Base-by-base conservation (phyloP, 257 asterid genomes). In the Solanum appendiculatum region DNA sequence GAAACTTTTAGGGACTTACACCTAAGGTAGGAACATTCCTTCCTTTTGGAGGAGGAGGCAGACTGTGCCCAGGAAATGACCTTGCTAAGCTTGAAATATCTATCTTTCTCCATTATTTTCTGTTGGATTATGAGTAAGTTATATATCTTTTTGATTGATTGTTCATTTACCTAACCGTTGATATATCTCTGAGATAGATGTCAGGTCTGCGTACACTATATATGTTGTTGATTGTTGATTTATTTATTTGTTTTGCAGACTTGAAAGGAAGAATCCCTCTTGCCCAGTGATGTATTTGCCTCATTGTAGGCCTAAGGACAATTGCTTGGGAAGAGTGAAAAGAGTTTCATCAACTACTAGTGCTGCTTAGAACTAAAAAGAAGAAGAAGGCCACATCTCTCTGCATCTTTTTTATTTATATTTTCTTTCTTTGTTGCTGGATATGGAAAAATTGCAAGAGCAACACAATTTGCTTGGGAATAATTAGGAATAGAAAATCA, bases 61-160 rank as follows among this genome's bases (percentile, higher is more conserved):
- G 99, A 90, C 23, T 95, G 87, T 96, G 99, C 93, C 98, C 98
- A 0, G 98, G 98, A 91, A 96, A 95, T 56, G 98, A 96, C 84
- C 96, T 96, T 8, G 99, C 99, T 89, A 96, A 93, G 94, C 93
- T 96, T 20, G 99, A 96, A 89, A 93, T 95, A 21, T 78, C 95
- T 3, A 92, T 96, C 86, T 96, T 96, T 69, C 98, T 96, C 54
- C 99, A 96, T 89, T 92, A 94, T 91, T 96, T 96, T 64, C 93
- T 96, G 15, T 87, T 95, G 2, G 88, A 90, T 60, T 95, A 96
- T 81, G 86, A 92, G 99, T 96, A 86, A 93, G 98, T 91, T 83
- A 25, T 33, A 11, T 6, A 29, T 83, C 63, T 29, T 33, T 33
- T 33, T 1, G 34, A 3, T 33, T 33, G 34, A 33, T 33, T 33